Conservation (phyloP, 2,329 filamentous ascomycete species). For the Scopulariopsis brevicaulis region DNA sequence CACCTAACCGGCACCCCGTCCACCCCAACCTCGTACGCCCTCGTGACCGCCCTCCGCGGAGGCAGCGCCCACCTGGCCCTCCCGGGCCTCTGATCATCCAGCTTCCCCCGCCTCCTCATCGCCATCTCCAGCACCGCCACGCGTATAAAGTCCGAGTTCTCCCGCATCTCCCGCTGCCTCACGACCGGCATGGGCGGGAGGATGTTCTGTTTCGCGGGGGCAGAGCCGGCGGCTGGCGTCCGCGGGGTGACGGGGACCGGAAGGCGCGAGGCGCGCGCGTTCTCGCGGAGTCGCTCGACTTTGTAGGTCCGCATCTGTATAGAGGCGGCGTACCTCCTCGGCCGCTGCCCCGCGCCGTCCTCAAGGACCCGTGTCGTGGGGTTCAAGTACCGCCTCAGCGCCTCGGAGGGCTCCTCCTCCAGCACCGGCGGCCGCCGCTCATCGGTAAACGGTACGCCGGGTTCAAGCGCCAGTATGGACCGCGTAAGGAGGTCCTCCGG, state of each 20-base stretch:
- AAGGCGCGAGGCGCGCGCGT: conserved; percentile 12
- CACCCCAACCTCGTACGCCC: conserved; percentile 42
- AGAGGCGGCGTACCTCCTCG: conserved; percentile 45
- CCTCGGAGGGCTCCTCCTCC: conserved; percentile 54
- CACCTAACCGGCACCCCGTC: conserved; percentile 50
- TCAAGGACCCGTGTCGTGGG: conserved; percentile 36
- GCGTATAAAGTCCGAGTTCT: conserved; percentile 60
- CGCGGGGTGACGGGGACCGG: conserved; percentile 4
- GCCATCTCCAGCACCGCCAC: conserved; percentile 63
- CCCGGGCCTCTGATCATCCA: conserved; percentile 54
- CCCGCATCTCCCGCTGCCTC: conserved; percentile 56
- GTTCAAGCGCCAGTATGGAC: conserved; percentile 57
- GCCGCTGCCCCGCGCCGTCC: conserved; percentile 11
- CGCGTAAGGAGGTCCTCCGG: conserved; percentile 57
- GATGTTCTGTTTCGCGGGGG: conserved; percentile 14
- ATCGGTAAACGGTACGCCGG: conserved; percentile 54
- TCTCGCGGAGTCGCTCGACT: conserved; percentile 34
- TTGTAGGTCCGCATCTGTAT: conserved; percentile 66
- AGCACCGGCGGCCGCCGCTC: conserved; percentile 52
- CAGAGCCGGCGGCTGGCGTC: conserved; percentile 17
- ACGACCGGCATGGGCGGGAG: conserved; percentile 27
- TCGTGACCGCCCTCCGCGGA: conserved; percentile 40
- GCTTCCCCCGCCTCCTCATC: conserved; percentile 55
- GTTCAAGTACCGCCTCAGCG: conserved; percentile 56
- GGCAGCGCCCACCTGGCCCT: conserved; percentile 58